Evolutionary conservation across 768 basidiomycete species (phyloP).

Genomic region (Chlorophyllum brunneum): DNA sequence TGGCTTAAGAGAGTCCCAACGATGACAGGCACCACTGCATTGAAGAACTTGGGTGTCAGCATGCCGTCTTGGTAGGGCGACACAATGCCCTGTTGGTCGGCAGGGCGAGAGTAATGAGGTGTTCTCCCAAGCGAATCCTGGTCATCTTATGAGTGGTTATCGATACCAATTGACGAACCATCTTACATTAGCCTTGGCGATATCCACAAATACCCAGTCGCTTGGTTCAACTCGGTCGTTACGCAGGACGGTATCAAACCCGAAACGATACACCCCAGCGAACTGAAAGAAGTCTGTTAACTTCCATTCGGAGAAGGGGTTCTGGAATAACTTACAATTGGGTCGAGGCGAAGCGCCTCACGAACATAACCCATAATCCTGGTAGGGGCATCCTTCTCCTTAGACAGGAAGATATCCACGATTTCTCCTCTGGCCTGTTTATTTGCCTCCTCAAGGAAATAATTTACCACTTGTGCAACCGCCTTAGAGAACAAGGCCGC

Average conservation of each 20-base stretch:
- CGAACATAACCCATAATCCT: slow-evolving; percentile 40
- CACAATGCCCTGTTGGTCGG: slow-evolving; percentile 23
- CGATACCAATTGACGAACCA: no score
- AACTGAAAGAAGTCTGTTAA: slow-evolving; percentile 23
- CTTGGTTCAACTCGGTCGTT: slow-evolving; percentile 19
- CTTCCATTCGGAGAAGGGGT: not conserved
- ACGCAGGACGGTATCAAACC: slow-evolving; percentile 24
- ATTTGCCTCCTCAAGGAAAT: slow-evolving; percentile 45
- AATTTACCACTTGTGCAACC: slow-evolving; percentile 54
- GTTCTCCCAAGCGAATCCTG: slow-evolving; percentile 3
- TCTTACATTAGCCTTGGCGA: slow-evolving; percentile 33
- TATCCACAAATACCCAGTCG: slow-evolving; percentile 31
- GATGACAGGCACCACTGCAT: slow-evolving; percentile 37
- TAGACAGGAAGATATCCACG: slow-evolving; percentile 27
- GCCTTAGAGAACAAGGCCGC: slow-evolving; percentile 53
- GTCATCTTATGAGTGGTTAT: not conserved
- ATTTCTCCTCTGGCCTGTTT: slow-evolving; percentile 36
- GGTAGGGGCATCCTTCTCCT: slow-evolving; percentile 19
- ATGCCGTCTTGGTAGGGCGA: slow-evolving; percentile 18
- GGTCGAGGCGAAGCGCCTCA: slow-evolving; percentile 45
- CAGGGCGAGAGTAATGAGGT: slow-evolving; percentile 20
- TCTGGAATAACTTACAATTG: slow-evolving; percentile 21
- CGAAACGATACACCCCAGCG: slow-evolving; percentile 38
- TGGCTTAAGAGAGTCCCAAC: slow-evolving; percentile 43
- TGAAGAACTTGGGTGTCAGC: slow-evolving; percentile 35